Evolutionary conservation across 805 yeast species (phyloP), one percentile per base, ranked within the genome.

Genomic region (Schwanniomyces polymorphus): DNA sequence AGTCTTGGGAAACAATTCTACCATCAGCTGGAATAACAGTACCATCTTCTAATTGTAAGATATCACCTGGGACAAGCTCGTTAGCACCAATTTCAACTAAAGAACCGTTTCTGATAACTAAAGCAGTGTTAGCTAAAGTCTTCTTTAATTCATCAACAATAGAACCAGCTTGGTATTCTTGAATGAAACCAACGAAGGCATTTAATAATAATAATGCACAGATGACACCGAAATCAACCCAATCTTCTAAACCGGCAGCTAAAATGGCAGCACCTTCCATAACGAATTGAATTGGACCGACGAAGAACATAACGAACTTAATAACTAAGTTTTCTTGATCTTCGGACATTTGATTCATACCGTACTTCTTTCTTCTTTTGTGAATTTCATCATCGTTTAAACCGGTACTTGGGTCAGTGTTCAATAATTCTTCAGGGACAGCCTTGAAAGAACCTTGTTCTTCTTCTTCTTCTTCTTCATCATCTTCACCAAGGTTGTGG

Each of bases 201-300:
- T 91, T 91, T 69, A 91, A 82, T 72, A 85, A 60, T 62, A 91
- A 79, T 61, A 91, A 76, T 75, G 86, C 97, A 74, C 88, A 84
- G 69, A 91, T 91, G 70, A 91, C 97, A 84, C 97, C 97, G 80
- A 91, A 91, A 82, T 91, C 97, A 67, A 91, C 97, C 97, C 97
- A 91, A 79, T 91, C 97, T 78, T 89, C 89, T 63, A 89, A 80
- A 85, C 96, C 97, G 57, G 96, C 96, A 67, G 97, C 96, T 72
- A 89, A 78, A 56, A 89, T 81, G 61, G 97, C 96, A 65, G 97
- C 97, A 65, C 92, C 95, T 78, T 89, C 96, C 97, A 89, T 89
- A 67, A 89, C 96, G 84, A 90, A 89, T 78, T 90, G 97, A 70
- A 89, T 89, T 59, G 97, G 97, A 76, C 97, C 97, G 57, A 89